These are phyloP conservation scores for Hagleromyces aurorensis DNA, from an alignment of 805 yeast species.

Conservation along the genomic window DNA sequence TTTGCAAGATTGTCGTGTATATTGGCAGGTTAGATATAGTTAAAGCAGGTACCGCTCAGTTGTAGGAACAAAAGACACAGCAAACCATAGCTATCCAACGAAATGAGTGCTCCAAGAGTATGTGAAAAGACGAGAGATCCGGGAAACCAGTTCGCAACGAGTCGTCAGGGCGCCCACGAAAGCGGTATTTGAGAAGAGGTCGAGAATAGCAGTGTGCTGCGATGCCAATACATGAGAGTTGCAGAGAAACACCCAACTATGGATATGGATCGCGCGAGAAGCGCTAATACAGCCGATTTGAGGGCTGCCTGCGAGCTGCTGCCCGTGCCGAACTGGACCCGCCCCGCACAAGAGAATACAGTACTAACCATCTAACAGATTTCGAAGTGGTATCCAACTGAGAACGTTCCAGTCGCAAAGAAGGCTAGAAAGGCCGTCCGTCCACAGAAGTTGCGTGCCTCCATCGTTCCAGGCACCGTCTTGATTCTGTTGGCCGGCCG, in stretches of 20 bases:
- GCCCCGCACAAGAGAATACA: not conserved
- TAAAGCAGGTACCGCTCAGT: too few relatives aligned
- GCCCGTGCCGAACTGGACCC: too few relatives aligned
- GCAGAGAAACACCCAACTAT: too few relatives aligned
- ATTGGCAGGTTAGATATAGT: too few relatives aligned
- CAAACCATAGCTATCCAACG: constrained; percentile 19
- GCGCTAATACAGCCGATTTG: not conserved
- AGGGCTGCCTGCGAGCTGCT: too few relatives aligned
- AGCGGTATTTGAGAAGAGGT: too few relatives aligned
- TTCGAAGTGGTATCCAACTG: constrained; percentile 92
- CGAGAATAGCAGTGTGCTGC: too few relatives aligned
- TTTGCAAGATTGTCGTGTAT: too few relatives aligned
- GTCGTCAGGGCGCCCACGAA: too few relatives aligned
- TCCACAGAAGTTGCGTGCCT: constrained; percentile 92
- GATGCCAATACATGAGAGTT: too few relatives aligned
- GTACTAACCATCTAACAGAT: constrained; percentile 38
- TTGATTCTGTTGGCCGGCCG: constrained; percentile 97
- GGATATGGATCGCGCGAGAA: constrained; percentile 1
- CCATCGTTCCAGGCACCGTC: constrained; percentile 96
- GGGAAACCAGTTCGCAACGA: not conserved
- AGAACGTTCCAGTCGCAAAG: constrained; percentile 82
- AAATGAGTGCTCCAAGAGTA: constrained; percentile 33
- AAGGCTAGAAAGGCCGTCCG: constrained; percentile 84
- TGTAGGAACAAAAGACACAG: too few relatives aligned
- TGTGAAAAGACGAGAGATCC: constrained; percentile 9